Percentiles rank a stretch among this genome's conserved stretches.
Evolutionary conservation across 148 eudicot genomes (phyloP).

Genomic region (Fagopyrum homotropicum): DNA sequence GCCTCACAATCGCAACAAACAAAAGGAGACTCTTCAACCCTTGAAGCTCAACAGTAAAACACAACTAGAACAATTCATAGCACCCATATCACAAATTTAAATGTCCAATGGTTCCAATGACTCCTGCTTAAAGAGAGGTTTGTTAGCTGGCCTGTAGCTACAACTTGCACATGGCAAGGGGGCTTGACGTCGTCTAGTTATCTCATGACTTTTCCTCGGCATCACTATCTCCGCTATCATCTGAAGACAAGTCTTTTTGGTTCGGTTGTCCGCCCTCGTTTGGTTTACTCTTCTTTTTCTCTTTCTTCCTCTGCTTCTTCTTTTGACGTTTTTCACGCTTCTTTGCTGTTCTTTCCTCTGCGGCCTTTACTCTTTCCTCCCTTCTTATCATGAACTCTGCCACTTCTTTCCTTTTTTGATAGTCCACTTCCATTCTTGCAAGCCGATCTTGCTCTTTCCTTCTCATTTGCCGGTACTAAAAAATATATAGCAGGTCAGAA

Average conservation of each 20-base stretch:
- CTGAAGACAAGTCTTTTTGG: conserved; percentile 40
- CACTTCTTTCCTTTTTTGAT: conserved; percentile 64
- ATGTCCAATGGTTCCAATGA: background rate
- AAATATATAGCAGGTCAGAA: background rate
- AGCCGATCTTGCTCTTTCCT: conserved; percentile 91
- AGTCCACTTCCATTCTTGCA: conserved; percentile 84
- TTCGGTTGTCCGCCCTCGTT: conserved; percentile 31
- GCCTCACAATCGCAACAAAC: background rate
- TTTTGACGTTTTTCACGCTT: conserved; percentile 89
- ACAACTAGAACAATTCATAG: background rate
- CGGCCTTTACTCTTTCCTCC: conserved; percentile 74
- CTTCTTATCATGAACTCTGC: conserved; percentile 71
- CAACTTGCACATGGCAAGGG: background rate
- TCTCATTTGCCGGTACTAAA: conserved; percentile 98
- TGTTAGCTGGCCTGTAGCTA: background rate
- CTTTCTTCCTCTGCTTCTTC: conserved; percentile 71
- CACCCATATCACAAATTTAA: background rate
- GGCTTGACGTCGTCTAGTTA: background rate
- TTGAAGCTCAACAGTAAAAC: background rate
- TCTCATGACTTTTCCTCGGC: conserved; percentile 25
- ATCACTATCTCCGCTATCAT: conserved; percentile 45
- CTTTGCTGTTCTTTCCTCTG: conserved; percentile 87
- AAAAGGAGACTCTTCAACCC: background rate
- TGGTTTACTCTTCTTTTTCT: conserved; percentile 35
- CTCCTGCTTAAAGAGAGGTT: background rate